A percentile compares a stretch with the other conserved stretches of the same genome.
Evolutionary conservation across 2,329 filamentous ascomycete species (phyloP).

Genomic region (Fusarium metavorans): DNA sequence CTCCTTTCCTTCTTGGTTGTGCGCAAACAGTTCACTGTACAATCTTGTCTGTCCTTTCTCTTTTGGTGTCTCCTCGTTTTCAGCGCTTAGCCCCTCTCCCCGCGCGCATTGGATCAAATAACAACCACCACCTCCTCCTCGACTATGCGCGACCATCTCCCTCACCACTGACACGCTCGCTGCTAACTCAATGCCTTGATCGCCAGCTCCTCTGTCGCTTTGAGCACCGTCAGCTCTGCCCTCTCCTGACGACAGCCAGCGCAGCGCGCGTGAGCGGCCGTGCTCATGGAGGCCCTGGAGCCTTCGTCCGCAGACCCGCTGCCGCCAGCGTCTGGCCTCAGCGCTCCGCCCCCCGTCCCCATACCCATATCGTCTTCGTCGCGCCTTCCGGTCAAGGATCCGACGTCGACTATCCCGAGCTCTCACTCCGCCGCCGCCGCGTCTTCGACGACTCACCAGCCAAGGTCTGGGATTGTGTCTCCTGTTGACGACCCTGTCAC

Average conservation of each 20-base stretch:
- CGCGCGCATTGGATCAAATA: slow-evolving; percentile 7
- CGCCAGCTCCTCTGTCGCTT: slow-evolving; percentile 40
- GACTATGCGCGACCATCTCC: slow-evolving; percentile 29
- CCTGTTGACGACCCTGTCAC: slow-evolving; percentile 11
- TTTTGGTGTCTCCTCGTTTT: neutral
- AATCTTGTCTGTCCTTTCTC: neutral
- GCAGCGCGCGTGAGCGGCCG: slow-evolving; percentile 34
- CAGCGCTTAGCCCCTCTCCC: neutral
- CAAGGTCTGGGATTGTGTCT: slow-evolving; percentile 34
- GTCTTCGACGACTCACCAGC: neutral
- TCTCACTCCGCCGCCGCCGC: slow-evolving; percentile 21
- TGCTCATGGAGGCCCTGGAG: slow-evolving; percentile 46
- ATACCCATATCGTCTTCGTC: slow-evolving; percentile 8
- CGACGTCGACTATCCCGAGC: slow-evolving; percentile 33
- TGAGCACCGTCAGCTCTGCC: slow-evolving; percentile 43
- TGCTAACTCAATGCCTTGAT: slow-evolving; percentile 44
- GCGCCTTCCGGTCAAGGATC: slow-evolving; percentile 41
- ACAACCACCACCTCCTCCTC: slow-evolving; percentile 10
- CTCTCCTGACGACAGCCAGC: slow-evolving; percentile 40
- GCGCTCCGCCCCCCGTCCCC: slow-evolving; percentile 40
- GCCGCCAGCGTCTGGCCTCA: slow-evolving; percentile 46
- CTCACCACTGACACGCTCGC: slow-evolving; percentile 15
- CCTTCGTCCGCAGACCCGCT: slow-evolving; percentile 41
- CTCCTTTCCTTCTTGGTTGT: slow-evolving; percentile 13
- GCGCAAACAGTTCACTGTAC: neutral